phyloP scores from a whole-genome alignment of 345 rosid genomes.

The Camelina hispida region DNA sequence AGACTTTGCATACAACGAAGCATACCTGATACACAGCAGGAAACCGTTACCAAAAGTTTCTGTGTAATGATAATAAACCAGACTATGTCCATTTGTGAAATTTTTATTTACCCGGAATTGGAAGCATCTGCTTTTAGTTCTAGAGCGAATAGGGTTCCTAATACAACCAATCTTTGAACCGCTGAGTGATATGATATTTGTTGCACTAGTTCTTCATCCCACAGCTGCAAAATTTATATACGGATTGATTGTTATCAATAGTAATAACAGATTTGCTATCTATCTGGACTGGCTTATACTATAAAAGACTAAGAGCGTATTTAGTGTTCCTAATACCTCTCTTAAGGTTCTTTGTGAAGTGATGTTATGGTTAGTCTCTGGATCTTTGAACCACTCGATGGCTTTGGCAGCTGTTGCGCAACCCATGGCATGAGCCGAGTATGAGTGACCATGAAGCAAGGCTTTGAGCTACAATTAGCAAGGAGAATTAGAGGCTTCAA shows the following conservation, averaged over 20 bases:
- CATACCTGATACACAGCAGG: conserved; percentile 57
- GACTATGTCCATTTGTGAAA: conserved; percentile 10
- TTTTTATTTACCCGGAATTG: conserved; percentile 66
- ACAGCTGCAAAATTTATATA: conserved; percentile 59
- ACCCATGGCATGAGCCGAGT: conserved; percentile 94
- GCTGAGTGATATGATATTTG: conserved; percentile 73
- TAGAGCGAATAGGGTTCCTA: conserved; percentile 81
- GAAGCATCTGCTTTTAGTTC: conserved; percentile 71
- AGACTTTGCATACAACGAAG: conserved; percentile 63
- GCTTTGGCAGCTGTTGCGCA: conserved; percentile 86
- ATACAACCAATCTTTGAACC: conserved; percentile 71
- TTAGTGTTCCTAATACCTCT: conserved; percentile 59
- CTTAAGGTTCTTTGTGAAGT: conserved; percentile 56
- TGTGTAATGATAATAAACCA: background rate
- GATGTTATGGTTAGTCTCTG: conserved; percentile 70
- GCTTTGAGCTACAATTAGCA: conserved; percentile 73
- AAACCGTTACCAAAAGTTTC: background rate
- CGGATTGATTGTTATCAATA: background rate
- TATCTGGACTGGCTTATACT: background rate
- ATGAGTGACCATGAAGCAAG: conserved; percentile 94
- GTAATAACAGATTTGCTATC: background rate
- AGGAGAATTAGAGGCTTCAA: conserved; percentile 23
- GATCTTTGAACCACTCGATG: conserved; percentile 87
- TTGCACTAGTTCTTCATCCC: conserved; percentile 68
- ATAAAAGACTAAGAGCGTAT: background rate